These are phyloP conservation scores for Colletotrichum liaoningense DNA, from an alignment of 2,329 filamentous ascomycete species.

Conservation along the genomic window DNA sequence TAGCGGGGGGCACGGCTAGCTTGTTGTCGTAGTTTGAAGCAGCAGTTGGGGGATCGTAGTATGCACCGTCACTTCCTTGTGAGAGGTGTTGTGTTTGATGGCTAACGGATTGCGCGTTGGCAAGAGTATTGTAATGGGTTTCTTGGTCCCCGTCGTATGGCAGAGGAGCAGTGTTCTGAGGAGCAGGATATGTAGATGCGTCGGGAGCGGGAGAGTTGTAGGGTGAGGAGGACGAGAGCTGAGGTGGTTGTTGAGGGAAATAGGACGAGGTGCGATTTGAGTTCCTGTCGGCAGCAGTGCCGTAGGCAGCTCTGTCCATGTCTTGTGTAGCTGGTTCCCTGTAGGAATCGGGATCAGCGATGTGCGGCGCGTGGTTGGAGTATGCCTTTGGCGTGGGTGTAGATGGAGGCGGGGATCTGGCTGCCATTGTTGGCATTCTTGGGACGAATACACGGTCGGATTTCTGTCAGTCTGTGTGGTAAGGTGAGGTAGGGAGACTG, in stretches of 20 bases:
- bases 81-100: neutral
- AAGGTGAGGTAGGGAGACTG: neutral
- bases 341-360: constrained; percentile 20
- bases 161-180: neutral
- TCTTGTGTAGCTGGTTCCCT: constrained; percentile 3
- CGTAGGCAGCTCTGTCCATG: neutral
- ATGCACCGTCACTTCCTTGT: neutral
- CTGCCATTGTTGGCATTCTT: constrained; percentile 15
- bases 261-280: constrained; percentile 31
- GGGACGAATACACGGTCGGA: neutral
- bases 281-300: constrained; percentile 13
- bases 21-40: neutral
- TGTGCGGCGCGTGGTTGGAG: constrained; percentile 8
- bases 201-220: neutral
- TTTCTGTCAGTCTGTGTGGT: too few relatives aligned
- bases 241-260: constrained; percentile 27
- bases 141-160: constrained; percentile 27
- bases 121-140: constrained; percentile 37
- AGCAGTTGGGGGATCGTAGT: neutral
- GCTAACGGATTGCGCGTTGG: constrained; percentile 32
- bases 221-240: neutral
- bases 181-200: neutral
- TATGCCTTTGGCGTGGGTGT: constrained; percentile 3
- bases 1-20: constrained; percentile 13
- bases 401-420: constrained; percentile 29